A percentile compares a stretch with the other conserved stretches of the same genome.
Evolutionary conservation across 179 eudicot genomes (phyloP).

Genomic region (Gypsophila paniculata): DNA sequence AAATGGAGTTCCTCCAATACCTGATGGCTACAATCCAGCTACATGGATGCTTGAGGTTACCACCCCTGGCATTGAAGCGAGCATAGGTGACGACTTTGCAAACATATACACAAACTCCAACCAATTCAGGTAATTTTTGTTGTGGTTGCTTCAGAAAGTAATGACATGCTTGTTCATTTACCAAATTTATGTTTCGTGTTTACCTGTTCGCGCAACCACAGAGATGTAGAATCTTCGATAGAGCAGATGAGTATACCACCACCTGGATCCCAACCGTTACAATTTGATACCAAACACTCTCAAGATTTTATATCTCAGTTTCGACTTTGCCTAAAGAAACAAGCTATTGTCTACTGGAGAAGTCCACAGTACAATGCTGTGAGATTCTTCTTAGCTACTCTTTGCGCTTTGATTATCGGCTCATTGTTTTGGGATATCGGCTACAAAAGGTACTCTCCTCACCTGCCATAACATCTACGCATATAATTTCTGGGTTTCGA

Average conservation of each 20-base stretch:
- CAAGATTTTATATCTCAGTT: conserved; percentile 58
- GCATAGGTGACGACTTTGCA: conserved; percentile 65
- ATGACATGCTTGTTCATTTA: background rate
- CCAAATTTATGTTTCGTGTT: conserved; percentile 3
- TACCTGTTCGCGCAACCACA: conserved; percentile 14
- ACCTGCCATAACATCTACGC: background rate
- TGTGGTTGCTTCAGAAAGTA: conserved; percentile 1
- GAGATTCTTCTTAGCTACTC: conserved; percentile 59
- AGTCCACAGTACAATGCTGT: conserved; percentile 83
- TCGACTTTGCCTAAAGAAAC: conserved; percentile 68
- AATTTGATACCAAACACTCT: conserved; percentile 53
- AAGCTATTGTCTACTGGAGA: conserved; percentile 79
- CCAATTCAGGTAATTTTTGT: conserved; percentile 54
- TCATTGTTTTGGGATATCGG: conserved; percentile 76
- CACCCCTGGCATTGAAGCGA: conserved; percentile 67
- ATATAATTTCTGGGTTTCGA: conserved; percentile 4
- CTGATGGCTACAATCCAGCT: conserved; percentile 81
- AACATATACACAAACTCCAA: conserved; percentile 56
- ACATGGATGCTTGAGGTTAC: conserved; percentile 98
- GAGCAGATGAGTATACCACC: conserved; percentile 48
- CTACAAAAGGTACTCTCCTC: conserved; percentile 56
- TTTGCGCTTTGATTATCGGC: conserved; percentile 64
- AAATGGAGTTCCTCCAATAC: conserved; percentile 63
- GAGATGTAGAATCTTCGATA: conserved; percentile 70
- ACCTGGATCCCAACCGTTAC: conserved; percentile 50